Evolutionary conservation across 2,329 filamentous ascomycete species (phyloP).

Genomic region (Cercospora berteroae): DNA sequence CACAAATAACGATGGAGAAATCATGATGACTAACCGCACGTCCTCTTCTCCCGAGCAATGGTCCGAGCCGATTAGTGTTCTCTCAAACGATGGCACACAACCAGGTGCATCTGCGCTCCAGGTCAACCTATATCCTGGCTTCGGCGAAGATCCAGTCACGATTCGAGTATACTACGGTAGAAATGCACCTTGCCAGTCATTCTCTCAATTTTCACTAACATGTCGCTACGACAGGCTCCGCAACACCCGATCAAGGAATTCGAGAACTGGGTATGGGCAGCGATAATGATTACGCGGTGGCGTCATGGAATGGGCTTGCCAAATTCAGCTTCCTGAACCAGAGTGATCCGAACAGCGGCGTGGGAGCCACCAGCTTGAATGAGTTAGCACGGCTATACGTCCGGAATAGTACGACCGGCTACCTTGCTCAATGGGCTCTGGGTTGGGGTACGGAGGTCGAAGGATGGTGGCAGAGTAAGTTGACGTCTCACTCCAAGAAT

Average conservation of each 20-base stretch:
- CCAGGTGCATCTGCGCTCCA: neutral
- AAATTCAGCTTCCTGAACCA: neutral
- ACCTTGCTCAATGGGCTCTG: neutral
- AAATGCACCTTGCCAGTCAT: neutral
- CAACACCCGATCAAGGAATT: neutral
- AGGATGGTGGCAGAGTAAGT: neutral
- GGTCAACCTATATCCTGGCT: neutral
- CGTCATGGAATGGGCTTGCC: neutral
- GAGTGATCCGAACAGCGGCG: neutral
- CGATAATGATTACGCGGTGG: neutral
- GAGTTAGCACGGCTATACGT: neutral
- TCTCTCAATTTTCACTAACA: neutral
- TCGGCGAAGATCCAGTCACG: neutral
- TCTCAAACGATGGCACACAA: neutral
- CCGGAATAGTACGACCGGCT: neutral
- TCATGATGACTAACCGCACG: neutral
- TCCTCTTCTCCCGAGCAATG: neutral
- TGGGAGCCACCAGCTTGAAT: neutral
- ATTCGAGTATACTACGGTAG: neutral
- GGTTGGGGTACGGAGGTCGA: neutral
- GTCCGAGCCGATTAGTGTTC: neutral
- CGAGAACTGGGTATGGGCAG: neutral
- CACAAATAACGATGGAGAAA: neutral
- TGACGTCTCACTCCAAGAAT: neutral
- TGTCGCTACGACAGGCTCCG: neutral